Conservation (phyloP, 495 filamentous ascomycete species). For the Cenococcum geophilum region DNA sequence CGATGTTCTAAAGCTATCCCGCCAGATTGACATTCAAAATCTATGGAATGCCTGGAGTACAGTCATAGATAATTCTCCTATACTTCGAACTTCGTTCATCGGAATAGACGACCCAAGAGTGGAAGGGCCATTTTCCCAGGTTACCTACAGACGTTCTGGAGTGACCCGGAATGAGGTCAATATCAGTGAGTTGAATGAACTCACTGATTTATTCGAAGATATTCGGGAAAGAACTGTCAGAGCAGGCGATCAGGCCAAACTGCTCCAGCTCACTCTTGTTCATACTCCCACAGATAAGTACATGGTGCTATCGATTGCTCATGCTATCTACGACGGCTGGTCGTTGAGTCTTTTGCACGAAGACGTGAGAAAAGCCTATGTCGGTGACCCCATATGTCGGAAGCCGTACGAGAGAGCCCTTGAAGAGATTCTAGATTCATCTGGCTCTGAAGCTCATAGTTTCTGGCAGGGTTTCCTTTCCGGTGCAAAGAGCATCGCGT, state of each 20-base stretch:
- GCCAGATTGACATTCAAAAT: constrained; percentile 44
- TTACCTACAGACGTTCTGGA: constrained; percentile 43
- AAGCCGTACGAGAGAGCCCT: constrained; percentile 46
- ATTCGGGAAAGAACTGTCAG: constrained; percentile 23
- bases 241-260: neutral
- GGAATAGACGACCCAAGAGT: constrained; percentile 53
- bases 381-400: constrained; percentile 38
- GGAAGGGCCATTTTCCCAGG: constrained; percentile 55
- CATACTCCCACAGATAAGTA: constrained; percentile 36
- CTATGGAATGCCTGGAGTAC: constrained; percentile 56
- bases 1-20: constrained; percentile 54
- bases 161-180: constrained; percentile 21
- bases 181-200: constrained; percentile 7
- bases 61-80: constrained; percentile 55
- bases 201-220: constrained; percentile 23
- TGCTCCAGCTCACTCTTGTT: constrained; percentile 35
- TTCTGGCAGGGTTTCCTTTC: constrained; percentile 60
- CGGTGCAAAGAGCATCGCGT: constrained; percentile 39
- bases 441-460: constrained; percentile 38
- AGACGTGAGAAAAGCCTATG: constrained; percentile 57
- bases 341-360: constrained; percentile 61
- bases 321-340: constrained; percentile 76
- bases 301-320: constrained; percentile 64
- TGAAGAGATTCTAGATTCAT: constrained; percentile 39
- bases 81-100: constrained; percentile 68